Conservation (phyloP, 2,329 filamentous ascomycete species). For the Trichoderma afroharzianum region DNA sequence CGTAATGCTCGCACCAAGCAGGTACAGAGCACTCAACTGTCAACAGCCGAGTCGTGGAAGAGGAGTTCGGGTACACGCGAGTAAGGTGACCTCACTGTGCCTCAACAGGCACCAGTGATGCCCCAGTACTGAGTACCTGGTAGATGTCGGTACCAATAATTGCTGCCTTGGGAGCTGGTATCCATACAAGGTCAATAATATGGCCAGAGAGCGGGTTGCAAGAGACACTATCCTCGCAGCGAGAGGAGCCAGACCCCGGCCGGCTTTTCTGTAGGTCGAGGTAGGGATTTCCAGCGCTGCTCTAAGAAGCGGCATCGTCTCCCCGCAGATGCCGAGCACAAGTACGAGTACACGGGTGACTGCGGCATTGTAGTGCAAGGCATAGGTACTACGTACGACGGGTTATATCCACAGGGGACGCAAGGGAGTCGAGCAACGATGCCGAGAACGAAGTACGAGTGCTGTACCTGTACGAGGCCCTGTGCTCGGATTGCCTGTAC, state of each 20-base stretch:
- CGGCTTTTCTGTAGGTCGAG: background rate
- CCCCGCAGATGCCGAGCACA: background rate
- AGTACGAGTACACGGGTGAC: background rate
- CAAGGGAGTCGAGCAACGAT: background rate
- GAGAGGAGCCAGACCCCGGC: background rate
- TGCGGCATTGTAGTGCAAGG: background rate
- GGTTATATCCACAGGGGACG: background rate
- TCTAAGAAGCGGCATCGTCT: background rate
- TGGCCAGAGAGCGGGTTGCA: background rate
- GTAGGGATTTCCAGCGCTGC: background rate
- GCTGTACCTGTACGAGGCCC: background rate
- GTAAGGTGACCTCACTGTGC: constrained; percentile 12
- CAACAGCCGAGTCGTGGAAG: constrained; percentile 7
- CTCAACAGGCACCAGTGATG: background rate
- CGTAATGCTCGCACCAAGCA: constrained; percentile 8
- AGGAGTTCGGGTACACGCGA: constrained; percentile 5
- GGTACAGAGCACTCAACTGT: background rate
- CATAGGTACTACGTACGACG: background rate
- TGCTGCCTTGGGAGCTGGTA: background rate
- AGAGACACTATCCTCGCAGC: background rate
- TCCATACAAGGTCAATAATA: background rate
- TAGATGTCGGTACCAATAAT: background rate
- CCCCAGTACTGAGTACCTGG: background rate
- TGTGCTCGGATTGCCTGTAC: background rate
- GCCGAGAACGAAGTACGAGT: background rate